Evolutionary conservation across 108 stramenopile species (phyloP), one percentile per base, ranked within the genome.

Genomic region (Parietichytrium sp.): DNA sequence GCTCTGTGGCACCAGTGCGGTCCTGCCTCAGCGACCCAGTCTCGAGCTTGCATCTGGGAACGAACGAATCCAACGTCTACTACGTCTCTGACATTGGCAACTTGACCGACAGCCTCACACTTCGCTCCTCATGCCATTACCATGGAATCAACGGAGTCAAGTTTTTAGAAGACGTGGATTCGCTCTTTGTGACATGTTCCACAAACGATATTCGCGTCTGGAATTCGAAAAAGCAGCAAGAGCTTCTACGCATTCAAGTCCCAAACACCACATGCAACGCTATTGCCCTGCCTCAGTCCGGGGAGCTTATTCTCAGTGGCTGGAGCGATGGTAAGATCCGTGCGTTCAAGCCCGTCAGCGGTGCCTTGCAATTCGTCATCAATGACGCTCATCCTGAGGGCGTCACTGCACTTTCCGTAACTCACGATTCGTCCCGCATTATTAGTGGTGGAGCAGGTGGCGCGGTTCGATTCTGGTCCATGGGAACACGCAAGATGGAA

Each of bases 321-420:
- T 95, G 94, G 94, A 87, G 91, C 25, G 94, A 95, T 79, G 94
- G 94, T 72, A 93, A 93, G 83, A 92, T 95, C n/a, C 91, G 94
- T 31, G 92, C 93, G 51, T 94, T 95, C 79, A 87, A 85, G 48
- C 94, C 94, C 30, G 93, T 94, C 82, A 90, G 85, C 78, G 94
- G 94, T 47, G 91, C 92, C 84, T 81, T 94, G 48, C 86, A 91
- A 49, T 95, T 93, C 82, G 91, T 94, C 78, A 94, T 95, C 49
- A 86, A 86, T 31, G 92, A 95, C 82, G 91, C 91, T 26, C 89
- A 91, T 80, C 30, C 52, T 6, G 92, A 92, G 49, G 92, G 87
- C 38, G 92, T 93, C 36, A 92, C 92, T 8, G 92, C 94, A 18
- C 61, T 95, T 20, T 87, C 88, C 47, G 81, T 88, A 79, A 92